phyloP scores from a whole-genome alignment of 169 alveolate genomes.

The Plasmodium sp. region DNA sequence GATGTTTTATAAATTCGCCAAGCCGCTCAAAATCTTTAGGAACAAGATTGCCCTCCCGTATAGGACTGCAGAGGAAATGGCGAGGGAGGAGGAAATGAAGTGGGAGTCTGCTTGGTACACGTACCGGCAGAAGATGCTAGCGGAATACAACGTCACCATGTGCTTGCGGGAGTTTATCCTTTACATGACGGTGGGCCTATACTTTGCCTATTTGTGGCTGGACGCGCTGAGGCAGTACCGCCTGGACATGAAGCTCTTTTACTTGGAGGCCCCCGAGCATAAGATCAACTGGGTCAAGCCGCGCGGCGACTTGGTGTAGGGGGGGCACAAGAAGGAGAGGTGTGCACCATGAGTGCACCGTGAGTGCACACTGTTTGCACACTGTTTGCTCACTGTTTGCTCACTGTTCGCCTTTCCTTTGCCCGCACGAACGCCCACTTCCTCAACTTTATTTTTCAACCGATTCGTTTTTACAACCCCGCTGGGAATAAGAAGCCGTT shows the following conservation, averaged over 20 bases:
- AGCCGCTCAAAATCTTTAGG: constrained; percentile 90
- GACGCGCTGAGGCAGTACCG: constrained; percentile 83
- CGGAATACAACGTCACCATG: constrained; percentile 86
- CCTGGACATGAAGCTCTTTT: constrained; percentile 90
- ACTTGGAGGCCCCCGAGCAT: constrained; percentile 93
- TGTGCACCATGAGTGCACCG: not conserved
- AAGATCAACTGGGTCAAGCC: constrained; percentile 92
- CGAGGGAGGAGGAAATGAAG: constrained; percentile 80
- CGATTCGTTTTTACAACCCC: not conserved
- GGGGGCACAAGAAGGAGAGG: not conserved
- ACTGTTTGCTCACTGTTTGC: not conserved
- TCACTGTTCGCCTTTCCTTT: not conserved
- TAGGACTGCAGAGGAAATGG: constrained; percentile 87
- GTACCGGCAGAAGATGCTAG: constrained; percentile 88
- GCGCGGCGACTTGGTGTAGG: constrained; percentile 87
- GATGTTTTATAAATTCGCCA: constrained; percentile 92
- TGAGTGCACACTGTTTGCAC: not conserved
- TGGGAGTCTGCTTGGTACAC: constrained; percentile 92
- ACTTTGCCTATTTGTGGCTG: constrained; percentile 85
- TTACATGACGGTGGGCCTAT: constrained; percentile 85
- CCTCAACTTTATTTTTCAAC: not conserved
- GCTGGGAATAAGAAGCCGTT: not conserved
- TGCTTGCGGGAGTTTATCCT: constrained; percentile 83
- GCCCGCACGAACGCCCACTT: not conserved
- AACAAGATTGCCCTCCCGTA: constrained; percentile 90